phyloP scores from a whole-genome alignment of 139 green algal genomes.

The Tetradesmus lagerheimii region DNA sequence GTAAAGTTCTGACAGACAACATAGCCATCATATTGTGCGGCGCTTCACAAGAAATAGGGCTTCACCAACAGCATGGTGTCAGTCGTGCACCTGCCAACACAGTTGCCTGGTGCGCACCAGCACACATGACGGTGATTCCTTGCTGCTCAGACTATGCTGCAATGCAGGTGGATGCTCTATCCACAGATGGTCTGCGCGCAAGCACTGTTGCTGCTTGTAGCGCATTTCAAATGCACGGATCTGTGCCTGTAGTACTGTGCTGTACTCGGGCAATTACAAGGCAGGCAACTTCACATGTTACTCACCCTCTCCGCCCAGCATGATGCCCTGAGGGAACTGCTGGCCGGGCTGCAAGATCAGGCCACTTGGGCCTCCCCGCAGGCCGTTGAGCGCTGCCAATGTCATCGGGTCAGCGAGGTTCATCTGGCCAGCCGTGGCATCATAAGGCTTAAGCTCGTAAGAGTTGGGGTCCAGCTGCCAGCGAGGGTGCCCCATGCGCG shows the following conservation, averaged over 20 bases:
- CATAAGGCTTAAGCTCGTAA: conserved; percentile 1
- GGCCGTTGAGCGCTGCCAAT: conserved; percentile 6
- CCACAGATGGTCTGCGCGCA: not conserved
- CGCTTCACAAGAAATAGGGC: no score
- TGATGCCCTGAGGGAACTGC: conserved; percentile 14
- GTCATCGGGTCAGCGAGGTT: not conserved
- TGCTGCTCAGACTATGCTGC: no score
- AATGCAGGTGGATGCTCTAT: no score
- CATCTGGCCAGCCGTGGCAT: not conserved
- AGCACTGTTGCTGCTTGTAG: not conserved
- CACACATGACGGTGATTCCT: no score
- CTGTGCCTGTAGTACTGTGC: not conserved
- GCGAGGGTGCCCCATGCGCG: not conserved
- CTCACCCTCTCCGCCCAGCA: conserved; percentile 19
- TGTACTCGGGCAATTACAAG: not conserved
- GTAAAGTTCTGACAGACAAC: no score
- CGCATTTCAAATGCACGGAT: not conserved
- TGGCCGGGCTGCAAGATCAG: conserved; percentile 5
- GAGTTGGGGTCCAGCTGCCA: conserved; percentile 34
- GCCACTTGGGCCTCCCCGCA: conserved; percentile 14
- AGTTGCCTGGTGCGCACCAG: no score
- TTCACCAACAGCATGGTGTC: no score
- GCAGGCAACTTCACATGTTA: not conserved
- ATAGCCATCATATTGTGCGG: no score
- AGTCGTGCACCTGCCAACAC: no score